These are phyloP conservation scores for Prunus mira DNA, from an alignment of 306 rosid species.

Conservation along the genomic window DNA sequence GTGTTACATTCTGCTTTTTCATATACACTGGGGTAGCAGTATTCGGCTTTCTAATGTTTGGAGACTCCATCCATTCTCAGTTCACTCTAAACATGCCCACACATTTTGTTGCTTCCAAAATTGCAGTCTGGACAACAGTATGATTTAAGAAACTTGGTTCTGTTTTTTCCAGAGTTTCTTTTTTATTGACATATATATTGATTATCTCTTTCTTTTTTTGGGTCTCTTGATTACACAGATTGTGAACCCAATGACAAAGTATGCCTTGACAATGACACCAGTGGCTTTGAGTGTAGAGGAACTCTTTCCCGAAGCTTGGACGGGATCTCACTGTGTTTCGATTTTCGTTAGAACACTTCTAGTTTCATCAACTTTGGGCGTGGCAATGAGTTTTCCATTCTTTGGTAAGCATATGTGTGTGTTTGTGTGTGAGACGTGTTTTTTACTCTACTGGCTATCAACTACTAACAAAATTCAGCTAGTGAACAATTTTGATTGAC, in stretches of 20 bases:
- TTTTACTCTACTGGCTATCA: background rate
- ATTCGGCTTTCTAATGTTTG: conserved; percentile 58
- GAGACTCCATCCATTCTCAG: conserved; percentile 55
- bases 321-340: conserved; percentile 33
- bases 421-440: no score
- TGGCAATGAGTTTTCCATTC: conserved; percentile 59
- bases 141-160: conserved; percentile 3
- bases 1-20: conserved; percentile 47
- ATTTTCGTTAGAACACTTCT: conserved; percentile 48
- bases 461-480: background rate
- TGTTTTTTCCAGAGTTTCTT: background rate
- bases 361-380: conserved; percentile 53
- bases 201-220: background rate
- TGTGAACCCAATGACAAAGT: conserved; percentile 59
- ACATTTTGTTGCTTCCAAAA: conserved; percentile 55
- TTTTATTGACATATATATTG: no score
- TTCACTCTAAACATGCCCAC: conserved; percentile 81
- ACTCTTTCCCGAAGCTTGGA: conserved; percentile 43
- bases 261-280: conserved; percentile 61
- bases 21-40: conserved; percentile 53
- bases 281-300: conserved; percentile 65
- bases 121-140: conserved; percentile 82
- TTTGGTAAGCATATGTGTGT: conserved; percentile 47
- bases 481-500: background rate
- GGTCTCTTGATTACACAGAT: conserved; percentile 30